Conservation (phyloP, 345 rosid genomes). For the Nephelium lappaceum region DNA sequence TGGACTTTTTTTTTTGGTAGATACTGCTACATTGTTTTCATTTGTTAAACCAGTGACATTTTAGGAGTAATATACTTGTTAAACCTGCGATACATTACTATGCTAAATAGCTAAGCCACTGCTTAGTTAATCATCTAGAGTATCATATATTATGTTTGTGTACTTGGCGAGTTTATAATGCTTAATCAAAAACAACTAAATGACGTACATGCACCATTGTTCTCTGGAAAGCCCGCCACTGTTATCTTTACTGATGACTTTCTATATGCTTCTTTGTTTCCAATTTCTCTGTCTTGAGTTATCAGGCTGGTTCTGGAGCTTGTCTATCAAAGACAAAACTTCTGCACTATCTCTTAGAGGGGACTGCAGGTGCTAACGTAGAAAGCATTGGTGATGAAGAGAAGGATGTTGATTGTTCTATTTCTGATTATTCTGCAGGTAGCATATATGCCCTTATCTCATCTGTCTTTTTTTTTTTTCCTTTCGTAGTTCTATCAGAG, state of each 20-base stretch:
- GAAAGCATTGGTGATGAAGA: constrained; percentile 50
- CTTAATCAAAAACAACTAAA: background rate
- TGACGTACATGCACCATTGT: background rate
- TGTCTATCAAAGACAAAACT: constrained; percentile 53
- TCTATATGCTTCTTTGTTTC: background rate
- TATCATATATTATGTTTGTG: background rate
- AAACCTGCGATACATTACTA: background rate
- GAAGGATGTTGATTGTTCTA: constrained; percentile 33
- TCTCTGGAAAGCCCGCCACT: background rate
- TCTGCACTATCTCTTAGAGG: constrained; percentile 72
- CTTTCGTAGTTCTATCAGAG: constrained; percentile 3
- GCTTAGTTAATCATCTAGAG: background rate
- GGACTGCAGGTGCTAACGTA: constrained; percentile 73
- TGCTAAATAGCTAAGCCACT: background rate
- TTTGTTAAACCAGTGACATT: background rate
- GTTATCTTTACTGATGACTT: background rate
- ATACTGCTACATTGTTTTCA: background rate
- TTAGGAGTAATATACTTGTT: background rate
- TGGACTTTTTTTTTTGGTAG: background rate
- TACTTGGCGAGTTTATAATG: background rate
- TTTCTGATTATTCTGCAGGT: constrained; percentile 30
- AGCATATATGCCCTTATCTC: constrained; percentile 16
- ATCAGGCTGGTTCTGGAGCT: constrained; percentile 64
- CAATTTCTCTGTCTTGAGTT: constrained; percentile 13
- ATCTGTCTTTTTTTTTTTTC: no score